Evolutionary conservation across 371 early-diverging fungal genomes (phyloP).

Genomic region (Umbelopsis sp.): DNA sequence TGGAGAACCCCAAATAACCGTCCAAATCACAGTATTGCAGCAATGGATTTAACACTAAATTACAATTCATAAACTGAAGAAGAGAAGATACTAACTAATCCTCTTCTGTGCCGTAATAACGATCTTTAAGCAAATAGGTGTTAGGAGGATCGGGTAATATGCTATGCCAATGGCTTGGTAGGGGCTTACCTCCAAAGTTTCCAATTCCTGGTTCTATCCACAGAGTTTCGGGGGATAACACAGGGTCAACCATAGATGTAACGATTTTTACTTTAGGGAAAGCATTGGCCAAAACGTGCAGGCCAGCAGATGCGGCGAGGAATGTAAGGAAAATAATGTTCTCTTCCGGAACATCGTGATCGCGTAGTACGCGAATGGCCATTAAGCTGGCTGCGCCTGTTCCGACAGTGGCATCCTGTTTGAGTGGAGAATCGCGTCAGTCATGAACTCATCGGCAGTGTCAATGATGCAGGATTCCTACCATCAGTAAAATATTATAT

Average conservation of each 20-base stretch:
- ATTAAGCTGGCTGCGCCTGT: constrained; percentile 92
- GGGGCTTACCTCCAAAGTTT: constrained; percentile 72
- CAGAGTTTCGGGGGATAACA: constrained; percentile 63
- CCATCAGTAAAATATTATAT: constrained; percentile 68
- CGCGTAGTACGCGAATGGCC: constrained; percentile 90
- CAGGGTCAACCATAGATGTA: constrained; percentile 75
- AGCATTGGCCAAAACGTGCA: constrained; percentile 76
- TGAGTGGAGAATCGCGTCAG: constrained; percentile 1
- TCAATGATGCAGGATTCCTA: constrained; percentile 25
- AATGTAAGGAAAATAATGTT: constrained; percentile 82
- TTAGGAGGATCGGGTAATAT: not conserved
- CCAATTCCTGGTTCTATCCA: constrained; percentile 87
- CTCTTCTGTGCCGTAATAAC: constrained; percentile 57
- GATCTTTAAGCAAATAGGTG: constrained; percentile 30
- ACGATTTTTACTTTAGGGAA: constrained; percentile 86
- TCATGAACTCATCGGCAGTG: not conserved
- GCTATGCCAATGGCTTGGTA: not conserved
- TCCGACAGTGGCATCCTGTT: constrained; percentile 76
- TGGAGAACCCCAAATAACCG: not conserved
- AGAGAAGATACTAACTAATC: constrained; percentile 19
- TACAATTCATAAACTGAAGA: not conserved
- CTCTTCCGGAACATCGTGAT: constrained; percentile 86
- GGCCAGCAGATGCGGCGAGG: constrained; percentile 75
- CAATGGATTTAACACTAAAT: not conserved
- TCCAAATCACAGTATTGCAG: not conserved